Conservation (phyloP, 805 yeast genomes). For the Yarrowia keelungensis region DNA sequence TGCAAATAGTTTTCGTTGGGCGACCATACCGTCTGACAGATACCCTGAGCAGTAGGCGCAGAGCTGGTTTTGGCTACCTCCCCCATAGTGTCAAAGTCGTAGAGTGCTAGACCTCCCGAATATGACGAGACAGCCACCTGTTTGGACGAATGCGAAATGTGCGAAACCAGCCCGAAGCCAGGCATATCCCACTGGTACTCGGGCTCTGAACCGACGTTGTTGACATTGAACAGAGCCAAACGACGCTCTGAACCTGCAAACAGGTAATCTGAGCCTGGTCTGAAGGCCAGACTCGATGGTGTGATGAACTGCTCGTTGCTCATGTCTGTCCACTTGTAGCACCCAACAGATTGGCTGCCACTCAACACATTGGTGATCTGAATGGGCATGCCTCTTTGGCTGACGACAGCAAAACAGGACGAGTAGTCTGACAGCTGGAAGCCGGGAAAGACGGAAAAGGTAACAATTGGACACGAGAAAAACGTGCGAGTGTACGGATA, state of each 20-base stretch:
- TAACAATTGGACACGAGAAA: slow-evolving; percentile 40
- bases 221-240: slow-evolving; percentile 28
- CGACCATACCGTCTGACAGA: slow-evolving; percentile 44
- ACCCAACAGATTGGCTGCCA: slow-evolving; percentile 15
- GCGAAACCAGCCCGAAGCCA: slow-evolving; percentile 1
- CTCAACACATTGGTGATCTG: slow-evolving; percentile 41
- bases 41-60: slow-evolving; percentile 41
- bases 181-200: slow-evolving; percentile 32
- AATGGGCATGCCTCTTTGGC: slow-evolving; percentile 42
- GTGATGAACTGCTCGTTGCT: slow-evolving; percentile 32
- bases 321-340: slow-evolving; percentile 34
- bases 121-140: slow-evolving; percentile 21
- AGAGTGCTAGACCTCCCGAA: slow-evolving; percentile 3
- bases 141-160: slow-evolving; percentile 15
- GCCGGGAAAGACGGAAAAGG: slow-evolving; percentile 41
- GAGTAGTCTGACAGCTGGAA: slow-evolving; percentile 40
- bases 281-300: slow-evolving; percentile 7
- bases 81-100: slow-evolving; percentile 7
- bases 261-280: slow-evolving; percentile 25
- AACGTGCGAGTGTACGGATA: slow-evolving; percentile 41
- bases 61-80: slow-evolving; percentile 8
- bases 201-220: slow-evolving; percentile 40
- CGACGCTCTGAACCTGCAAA: slow-evolving; percentile 29
- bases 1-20: slow-evolving; percentile 41
- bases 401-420: slow-evolving; percentile 41